A percentile compares a stretch with the other conserved stretches of the same genome.
Evolutionary conservation across 2,329 filamentous ascomycete genomes (phyloP).

Genomic region (Penicillium sp.): DNA sequence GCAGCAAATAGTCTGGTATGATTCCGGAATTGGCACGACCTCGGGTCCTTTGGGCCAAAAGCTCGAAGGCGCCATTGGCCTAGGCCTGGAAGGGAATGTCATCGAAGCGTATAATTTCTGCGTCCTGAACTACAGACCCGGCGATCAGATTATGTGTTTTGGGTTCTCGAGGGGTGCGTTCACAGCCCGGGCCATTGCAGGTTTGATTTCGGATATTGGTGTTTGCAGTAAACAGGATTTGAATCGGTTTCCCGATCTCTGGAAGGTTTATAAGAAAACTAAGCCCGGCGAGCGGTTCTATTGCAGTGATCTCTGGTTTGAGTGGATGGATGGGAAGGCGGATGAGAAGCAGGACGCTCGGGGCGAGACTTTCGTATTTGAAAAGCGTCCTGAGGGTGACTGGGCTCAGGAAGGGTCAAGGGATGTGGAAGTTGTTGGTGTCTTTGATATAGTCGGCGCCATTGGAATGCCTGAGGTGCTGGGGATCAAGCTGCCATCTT

Average conservation of each 20-base stretch:
- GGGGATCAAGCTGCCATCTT: slow-evolving; percentile 15
- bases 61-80: slow-evolving; percentile 25
- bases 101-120: slow-evolving; percentile 24
- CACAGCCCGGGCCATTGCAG: slow-evolving; percentile 22
- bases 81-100: slow-evolving; percentile 20
- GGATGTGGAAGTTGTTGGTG: slow-evolving; percentile 31
- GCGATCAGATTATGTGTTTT: slow-evolving; percentile 24
- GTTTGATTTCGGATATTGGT: slow-evolving; percentile 22
- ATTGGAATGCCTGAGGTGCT: slow-evolving; percentile 32
- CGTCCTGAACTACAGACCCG: slow-evolving; percentile 20
- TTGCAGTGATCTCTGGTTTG: slow-evolving; percentile 21
- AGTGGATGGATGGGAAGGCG: slow-evolving; percentile 21
- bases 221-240: slow-evolving; percentile 18
- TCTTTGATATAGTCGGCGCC: slow-evolving; percentile 35
- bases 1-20: slow-evolving; percentile 35
- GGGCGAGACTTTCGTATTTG: slow-evolving; percentile 12
- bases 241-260: slow-evolving; percentile 21
- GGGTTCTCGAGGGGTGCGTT: slow-evolving; percentile 23
- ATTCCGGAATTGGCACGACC: slow-evolving; percentile 33
- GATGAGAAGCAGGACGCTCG: slow-evolving; percentile 20
- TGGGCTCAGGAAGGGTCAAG: slow-evolving; percentile 18
- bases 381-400: slow-evolving; percentile 9
- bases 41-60: slow-evolving; percentile 23
- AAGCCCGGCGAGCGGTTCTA: slow-evolving; percentile 16
- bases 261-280: slow-evolving; percentile 19